These are phyloP conservation scores for Alnus glutinosa DNA, from an alignment of 306 rosid genomes.

Conservation along the genomic window DNA sequence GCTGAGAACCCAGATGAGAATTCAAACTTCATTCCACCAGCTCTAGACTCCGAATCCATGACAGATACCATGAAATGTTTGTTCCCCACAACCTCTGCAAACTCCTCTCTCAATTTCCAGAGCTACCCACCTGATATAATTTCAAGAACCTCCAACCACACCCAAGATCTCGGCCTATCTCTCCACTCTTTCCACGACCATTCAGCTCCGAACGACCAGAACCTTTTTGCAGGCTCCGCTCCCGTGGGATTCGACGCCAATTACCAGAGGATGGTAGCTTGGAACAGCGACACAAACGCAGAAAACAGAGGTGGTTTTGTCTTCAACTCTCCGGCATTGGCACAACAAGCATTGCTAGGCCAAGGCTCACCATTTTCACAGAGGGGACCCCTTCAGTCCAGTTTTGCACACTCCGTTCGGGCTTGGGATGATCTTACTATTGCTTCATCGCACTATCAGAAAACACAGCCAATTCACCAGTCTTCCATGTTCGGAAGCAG, in stretches of 20 bases:
- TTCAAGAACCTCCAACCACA: constrained; percentile 42
- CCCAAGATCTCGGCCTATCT: constrained; percentile 69
- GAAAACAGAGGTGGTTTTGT: constrained; percentile 40
- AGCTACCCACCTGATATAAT: constrained; percentile 52
- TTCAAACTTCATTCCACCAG: constrained; percentile 45
- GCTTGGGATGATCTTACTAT: constrained; percentile 58
- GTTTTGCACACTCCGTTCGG: constrained; percentile 44
- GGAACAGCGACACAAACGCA: constrained; percentile 45
- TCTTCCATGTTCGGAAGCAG: constrained; percentile 57
- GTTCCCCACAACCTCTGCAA: constrained; percentile 60
- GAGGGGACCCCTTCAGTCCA: constrained; percentile 78
- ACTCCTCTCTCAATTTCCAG: constrained; percentile 57
- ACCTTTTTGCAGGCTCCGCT: constrained; percentile 34
- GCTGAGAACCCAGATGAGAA: constrained; percentile 33
- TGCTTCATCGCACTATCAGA: constrained; percentile 44
- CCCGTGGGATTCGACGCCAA: constrained; percentile 48
- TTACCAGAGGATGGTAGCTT: constrained; percentile 49
- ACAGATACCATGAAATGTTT: constrained; percentile 51
- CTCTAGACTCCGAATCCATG: constrained; percentile 42
- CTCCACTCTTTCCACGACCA: constrained; percentile 66
- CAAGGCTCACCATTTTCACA: constrained; percentile 44
- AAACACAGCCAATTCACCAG: constrained; percentile 41
- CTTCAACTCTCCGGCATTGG: constrained; percentile 34
- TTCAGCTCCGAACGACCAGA: constrained; percentile 40
- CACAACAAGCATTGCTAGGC: constrained; percentile 37